These are phyloP conservation scores for Citrullus mucosospermus DNA, from an alignment of 306 rosid genomes.

Conservation along the genomic window DNA sequence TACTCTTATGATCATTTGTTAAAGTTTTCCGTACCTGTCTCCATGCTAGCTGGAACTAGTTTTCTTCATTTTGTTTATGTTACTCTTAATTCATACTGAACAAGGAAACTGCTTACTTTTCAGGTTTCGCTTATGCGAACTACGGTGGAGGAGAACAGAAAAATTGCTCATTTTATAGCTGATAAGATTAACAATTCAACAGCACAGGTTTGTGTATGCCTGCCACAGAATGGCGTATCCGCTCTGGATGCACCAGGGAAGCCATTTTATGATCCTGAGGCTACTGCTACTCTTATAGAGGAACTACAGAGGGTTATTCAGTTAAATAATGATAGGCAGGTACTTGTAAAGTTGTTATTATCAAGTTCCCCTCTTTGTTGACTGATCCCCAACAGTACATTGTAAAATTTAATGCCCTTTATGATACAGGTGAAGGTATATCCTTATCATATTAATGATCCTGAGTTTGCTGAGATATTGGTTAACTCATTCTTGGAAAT, in stretches of 20 bases:
- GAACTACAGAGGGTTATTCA: slow-evolving; percentile 56
- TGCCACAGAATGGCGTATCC: slow-evolving; percentile 81
- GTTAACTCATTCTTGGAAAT: slow-evolving; percentile 72
- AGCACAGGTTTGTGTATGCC: slow-evolving; percentile 60
- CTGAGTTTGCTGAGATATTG: slow-evolving; percentile 62
- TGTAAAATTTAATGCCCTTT: slow-evolving; percentile 4
- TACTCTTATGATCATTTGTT: not conserved
- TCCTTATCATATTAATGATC: slow-evolving; percentile 76
- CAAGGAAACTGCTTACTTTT: slow-evolving; percentile 4
- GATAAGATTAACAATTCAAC: slow-evolving; percentile 56
- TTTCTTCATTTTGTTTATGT: not conserved
- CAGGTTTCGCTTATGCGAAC: slow-evolving; percentile 88
- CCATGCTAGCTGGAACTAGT: not conserved
- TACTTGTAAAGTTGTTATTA: slow-evolving; percentile 7
- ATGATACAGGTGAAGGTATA: slow-evolving; percentile 53
- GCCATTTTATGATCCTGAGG: slow-evolving; percentile 68
- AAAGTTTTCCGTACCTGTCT: not conserved
- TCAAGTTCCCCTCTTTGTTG: not conserved
- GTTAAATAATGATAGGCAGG: slow-evolving; percentile 50
- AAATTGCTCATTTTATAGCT: slow-evolving; percentile 64
- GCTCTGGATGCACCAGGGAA: slow-evolving; percentile 77
- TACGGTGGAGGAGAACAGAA: slow-evolving; percentile 62
- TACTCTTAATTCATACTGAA: not conserved
- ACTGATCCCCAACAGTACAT: not conserved
- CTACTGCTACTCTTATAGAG: slow-evolving; percentile 44